A percentile compares a stretch with the other conserved stretches of the same genome.
phyloP scores from a whole-genome alignment of 2,329 filamentous ascomycete genomes.

The Ophiosphaerella herpotricha region DNA sequence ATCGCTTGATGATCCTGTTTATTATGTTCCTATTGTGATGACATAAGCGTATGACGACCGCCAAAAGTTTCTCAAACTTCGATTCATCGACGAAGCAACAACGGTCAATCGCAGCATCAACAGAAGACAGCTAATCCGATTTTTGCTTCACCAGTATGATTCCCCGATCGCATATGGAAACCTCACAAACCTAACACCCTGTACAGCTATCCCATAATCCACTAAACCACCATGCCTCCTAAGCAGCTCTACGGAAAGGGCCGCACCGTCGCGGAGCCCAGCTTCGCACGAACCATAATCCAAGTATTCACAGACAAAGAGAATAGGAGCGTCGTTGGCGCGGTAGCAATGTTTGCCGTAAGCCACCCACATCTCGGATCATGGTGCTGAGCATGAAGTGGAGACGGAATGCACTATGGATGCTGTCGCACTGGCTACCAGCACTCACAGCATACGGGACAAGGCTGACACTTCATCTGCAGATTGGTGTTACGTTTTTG shows the following conservation, averaged over 20 bases:
- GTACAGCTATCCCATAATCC: not conserved
- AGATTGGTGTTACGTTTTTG: slow-evolving; percentile 58
- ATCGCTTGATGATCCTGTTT: too few species aligned
- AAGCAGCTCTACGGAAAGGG: slow-evolving; percentile 33
- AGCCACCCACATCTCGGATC: slow-evolving; percentile 23
- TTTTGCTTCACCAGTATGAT: slow-evolving; percentile 6
- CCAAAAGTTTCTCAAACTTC: slow-evolving; percentile 32
- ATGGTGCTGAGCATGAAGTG: not conserved
- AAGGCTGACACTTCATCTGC: slow-evolving; percentile 20
- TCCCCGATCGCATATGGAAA: not conserved
- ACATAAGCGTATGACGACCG: slow-evolving; percentile 14
- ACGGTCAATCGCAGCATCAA: slow-evolving; percentile 9
- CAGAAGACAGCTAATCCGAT: not conserved
- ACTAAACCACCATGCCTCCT: slow-evolving; percentile 31
- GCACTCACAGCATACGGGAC: not conserved
- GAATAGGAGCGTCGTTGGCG: slow-evolving; percentile 55
- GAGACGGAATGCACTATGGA: not conserved
- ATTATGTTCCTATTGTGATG: not conserved
- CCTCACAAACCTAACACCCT: not conserved
- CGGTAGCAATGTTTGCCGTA: slow-evolving; percentile 57
- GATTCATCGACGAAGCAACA: slow-evolving; percentile 20
- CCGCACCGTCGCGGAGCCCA: slow-evolving; percentile 38
- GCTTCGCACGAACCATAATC: slow-evolving; percentile 48
- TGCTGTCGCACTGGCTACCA: not conserved
- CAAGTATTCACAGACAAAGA: slow-evolving; percentile 52